A percentile compares a stretch with the other conserved stretches of the same genome.
Conservation (phyloP, 2,329 filamentous ascomycete genomes). For the Beauveria scarabaeidicola region DNA sequence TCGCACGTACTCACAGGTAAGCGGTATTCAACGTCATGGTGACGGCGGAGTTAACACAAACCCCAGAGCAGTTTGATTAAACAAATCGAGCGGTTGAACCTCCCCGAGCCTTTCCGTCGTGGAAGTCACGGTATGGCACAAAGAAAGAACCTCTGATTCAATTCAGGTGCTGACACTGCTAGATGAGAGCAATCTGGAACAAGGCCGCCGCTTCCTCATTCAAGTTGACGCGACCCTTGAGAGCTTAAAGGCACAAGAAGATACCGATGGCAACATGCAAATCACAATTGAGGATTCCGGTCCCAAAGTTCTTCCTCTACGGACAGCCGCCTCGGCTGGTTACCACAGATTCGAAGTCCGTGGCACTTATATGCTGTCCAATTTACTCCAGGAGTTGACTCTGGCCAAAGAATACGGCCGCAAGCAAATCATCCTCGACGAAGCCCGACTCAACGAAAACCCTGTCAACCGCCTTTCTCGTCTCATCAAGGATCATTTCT, state of each 20-base stretch:
- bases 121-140: constrained; percentile 46
- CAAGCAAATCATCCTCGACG: constrained; percentile 83
- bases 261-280: constrained; percentile 89
- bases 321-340: constrained; percentile 78
- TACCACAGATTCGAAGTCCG: constrained; percentile 84
- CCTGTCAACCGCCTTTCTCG: constrained; percentile 81
- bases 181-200: constrained; percentile 66
- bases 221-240: constrained; percentile 78
- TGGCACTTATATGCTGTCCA: constrained; percentile 95
- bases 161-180: constrained; percentile 1
- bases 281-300: constrained; percentile 96
- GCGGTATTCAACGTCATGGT: constrained; percentile 6
- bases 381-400: constrained; percentile 88
- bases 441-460: constrained; percentile 87
- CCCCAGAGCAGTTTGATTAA: constrained; percentile 43
- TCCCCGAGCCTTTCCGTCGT: constrained; percentile 47
- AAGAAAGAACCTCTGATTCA: background rate
- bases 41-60: constrained; percentile 20
- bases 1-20: constrained; percentile 49
- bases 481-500: constrained; percentile 83
- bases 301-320: constrained; percentile 80
- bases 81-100: constrained; percentile 43
- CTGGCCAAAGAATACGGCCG: constrained; percentile 85
- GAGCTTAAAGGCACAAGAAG: constrained; percentile 73
- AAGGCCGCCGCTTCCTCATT: constrained; percentile 70